Evolutionary conservation across 139 green algal genomes (phyloP), one percentile per base, ranked within the genome.

Genomic region (Micractinium conductrix): DNA sequence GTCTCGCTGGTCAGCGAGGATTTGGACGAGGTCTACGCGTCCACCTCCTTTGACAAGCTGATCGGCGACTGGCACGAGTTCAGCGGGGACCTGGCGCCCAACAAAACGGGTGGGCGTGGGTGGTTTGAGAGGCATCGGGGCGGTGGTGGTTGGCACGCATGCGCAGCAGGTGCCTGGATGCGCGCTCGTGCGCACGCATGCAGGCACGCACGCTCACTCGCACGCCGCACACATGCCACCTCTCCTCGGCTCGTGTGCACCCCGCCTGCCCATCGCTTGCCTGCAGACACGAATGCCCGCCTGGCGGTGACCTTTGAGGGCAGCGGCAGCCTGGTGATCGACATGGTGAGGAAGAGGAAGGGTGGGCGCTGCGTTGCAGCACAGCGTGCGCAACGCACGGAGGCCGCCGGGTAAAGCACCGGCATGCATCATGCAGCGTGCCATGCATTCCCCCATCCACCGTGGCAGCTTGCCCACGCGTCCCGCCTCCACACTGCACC

Each of bases 81-180:
- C 58, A 71, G 26, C 4, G 79, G 42, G 0, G 84, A 80, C 37
- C 74, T 90, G 60, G 45, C 17, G 0, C 33, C 53, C 53, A 53
- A 79, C 16, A 55, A 65, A 42, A 86, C 87, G 28, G 85, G 68
- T 79, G n/a, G n/a, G n/a, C n/a, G n/a, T n/a, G n/a, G n/a, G n/a
- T n/a, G n/a, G n/a, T n/a, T n/a, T n/a, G 74, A 40, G 50, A 2
- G 67, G 4, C 37, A 22, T 30, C 7, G 48, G 48, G 48, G 48
- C 53, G 53, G 19, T 62, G 53, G n/a, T n/a, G n/a, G n/a, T n/a
- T n/a, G n/a, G n/a, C n/a, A n/a, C n/a, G n/a, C n/a, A n/a, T n/a
- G n/a, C n/a, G n/a, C n/a, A n/a, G n/a, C n/a, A n/a, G n/a, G n/a
- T n/a, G n/a, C n/a, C n/a, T n/a, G n/a, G n/a, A n/a, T n/a, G n/a